Evolutionary conservation across 2,329 filamentous ascomycete species (phyloP).

Genomic region (Colletotrichum shisoi): DNA sequence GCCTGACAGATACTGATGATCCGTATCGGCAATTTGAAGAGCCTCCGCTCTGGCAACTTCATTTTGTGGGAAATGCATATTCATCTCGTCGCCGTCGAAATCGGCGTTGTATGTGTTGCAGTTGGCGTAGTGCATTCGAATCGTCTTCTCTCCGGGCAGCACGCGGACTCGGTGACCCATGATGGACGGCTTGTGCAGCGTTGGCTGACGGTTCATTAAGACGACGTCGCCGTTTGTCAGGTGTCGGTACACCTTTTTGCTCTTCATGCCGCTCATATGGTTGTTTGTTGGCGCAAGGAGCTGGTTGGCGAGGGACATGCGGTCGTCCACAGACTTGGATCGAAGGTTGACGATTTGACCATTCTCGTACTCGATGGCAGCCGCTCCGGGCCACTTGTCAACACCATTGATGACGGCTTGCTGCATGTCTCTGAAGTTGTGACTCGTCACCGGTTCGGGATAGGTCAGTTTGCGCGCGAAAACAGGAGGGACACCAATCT

Average conservation of each 20-base stretch:
- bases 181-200: slow-evolving; percentile 97
- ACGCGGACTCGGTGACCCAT: slow-evolving; percentile 97
- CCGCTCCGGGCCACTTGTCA: slow-evolving; percentile 91
- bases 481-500: slow-evolving; percentile 97
- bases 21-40: slow-evolving; percentile 90
- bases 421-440: slow-evolving; percentile 95
- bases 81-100: slow-evolving; percentile 99
- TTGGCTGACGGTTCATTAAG: slow-evolving; percentile 98
- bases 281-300: slow-evolving; percentile 84
- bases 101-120: slow-evolving; percentile 99
- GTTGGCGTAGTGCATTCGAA: slow-evolving; percentile 99
- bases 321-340: slow-evolving; percentile 86
- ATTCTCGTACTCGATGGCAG: slow-evolving; percentile 94
- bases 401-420: slow-evolving; percentile 95
- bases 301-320: slow-evolving; percentile 89
- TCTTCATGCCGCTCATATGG: slow-evolving; percentile 76
- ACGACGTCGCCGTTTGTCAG: slow-evolving; percentile 96
- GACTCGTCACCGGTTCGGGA: slow-evolving; percentile 94
- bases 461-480: slow-evolving; percentile 97
- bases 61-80: slow-evolving; percentile 99
- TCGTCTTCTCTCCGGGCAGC: slow-evolving; percentile 91
- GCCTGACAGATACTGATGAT: slow-evolving; percentile 94
- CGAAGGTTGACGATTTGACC: slow-evolving; percentile 89
- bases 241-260: slow-evolving; percentile 97
- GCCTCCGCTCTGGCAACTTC: slow-evolving; percentile 94